Conservation (phyloP, 108 stramenopile species). For the Nitzschia sp. region DNA sequence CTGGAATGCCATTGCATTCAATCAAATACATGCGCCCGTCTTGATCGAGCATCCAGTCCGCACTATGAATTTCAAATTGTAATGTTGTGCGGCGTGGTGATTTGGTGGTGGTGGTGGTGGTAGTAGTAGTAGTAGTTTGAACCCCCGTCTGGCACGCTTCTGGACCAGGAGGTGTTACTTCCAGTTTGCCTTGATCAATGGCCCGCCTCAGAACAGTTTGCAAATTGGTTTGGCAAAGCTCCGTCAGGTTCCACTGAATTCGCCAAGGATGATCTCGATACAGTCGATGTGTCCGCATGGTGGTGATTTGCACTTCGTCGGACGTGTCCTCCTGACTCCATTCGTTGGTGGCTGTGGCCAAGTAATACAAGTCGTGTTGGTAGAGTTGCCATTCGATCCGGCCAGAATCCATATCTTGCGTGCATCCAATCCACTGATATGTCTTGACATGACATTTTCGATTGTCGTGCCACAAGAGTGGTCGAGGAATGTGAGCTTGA, state of each 20-base stretch:
- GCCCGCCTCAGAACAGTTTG: slow-evolving; percentile 35
- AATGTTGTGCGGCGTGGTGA: not conserved
- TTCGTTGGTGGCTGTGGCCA: slow-evolving; percentile 30
- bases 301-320: slow-evolving; percentile 45
- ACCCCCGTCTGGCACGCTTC: not conserved
- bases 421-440: slow-evolving; percentile 34
- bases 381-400: slow-evolving; percentile 35
- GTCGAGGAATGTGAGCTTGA: slow-evolving; percentile 45
- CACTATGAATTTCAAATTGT: slow-evolving; percentile 52
- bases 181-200: slow-evolving; percentile 33
- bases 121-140: not conserved
- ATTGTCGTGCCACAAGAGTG: slow-evolving; percentile 30
- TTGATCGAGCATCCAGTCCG: slow-evolving; percentile 48
- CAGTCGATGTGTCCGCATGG: slow-evolving; percentile 30
- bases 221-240: slow-evolving; percentile 15
- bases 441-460: slow-evolving; percentile 51
- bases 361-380: slow-evolving; percentile 32
- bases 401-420: slow-evolving; percentile 1
- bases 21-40: slow-evolving; percentile 34
- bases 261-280: slow-evolving; percentile 26
- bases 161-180: not conserved
- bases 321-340: slow-evolving; percentile 39
- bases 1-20: slow-evolving; percentile 51
- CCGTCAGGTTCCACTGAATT: slow-evolving; percentile 16
- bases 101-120: not conserved